phyloP scores from a whole-genome alignment of 805 yeast species.

The Kregervanrija pseudodelftensis region DNA sequence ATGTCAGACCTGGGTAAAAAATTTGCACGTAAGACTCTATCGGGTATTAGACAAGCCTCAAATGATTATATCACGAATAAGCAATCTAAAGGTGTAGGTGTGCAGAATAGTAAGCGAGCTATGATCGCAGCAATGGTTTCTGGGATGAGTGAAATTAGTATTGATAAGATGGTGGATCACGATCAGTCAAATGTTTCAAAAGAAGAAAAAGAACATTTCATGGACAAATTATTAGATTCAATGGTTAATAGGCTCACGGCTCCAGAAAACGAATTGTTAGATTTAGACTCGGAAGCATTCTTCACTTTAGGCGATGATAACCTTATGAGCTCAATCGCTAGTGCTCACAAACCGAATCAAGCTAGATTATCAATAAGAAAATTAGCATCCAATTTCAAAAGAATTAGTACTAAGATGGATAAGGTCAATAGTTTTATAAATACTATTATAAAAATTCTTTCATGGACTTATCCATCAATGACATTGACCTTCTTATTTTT shows the following conservation, averaged over 20 bases:
- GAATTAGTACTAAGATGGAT: slow-evolving; percentile 46
- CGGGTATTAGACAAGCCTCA: neutral
- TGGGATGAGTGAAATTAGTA: slow-evolving; percentile 3
- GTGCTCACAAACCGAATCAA: slow-evolving; percentile 34
- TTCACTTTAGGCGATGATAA: too few species aligned
- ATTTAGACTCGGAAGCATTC: too few species aligned
- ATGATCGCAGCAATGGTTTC: slow-evolving; percentile 5
- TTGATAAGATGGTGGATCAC: slow-evolving; percentile 2
- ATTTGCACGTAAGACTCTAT: slow-evolving; percentile 2
- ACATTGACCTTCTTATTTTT: slow-evolving; percentile 53
- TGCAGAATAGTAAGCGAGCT: slow-evolving; percentile 2
- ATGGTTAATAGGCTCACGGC: slow-evolving; percentile 40
- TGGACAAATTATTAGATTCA: slow-evolving; percentile 49
- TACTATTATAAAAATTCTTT: slow-evolving; percentile 20
- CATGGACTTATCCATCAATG: slow-evolving; percentile 66
- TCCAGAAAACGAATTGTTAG: slow-evolving; percentile 35
- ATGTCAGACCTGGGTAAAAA: neutral
- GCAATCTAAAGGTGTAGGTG: neutral
- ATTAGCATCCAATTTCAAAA: slow-evolving; percentile 47
- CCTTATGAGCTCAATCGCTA: too few species aligned
- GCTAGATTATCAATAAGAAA: slow-evolving; percentile 49
- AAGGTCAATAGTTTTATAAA: slow-evolving; percentile 1
- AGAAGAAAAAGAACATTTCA: slow-evolving; percentile 36
- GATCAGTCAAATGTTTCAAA: neutral
- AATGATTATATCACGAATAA: slow-evolving; percentile 1